A percentile compares a stretch with the other conserved stretches of the same genome.
phyloP scores from a whole-genome alignment of 768 basidiomycete species.

The Collybiopsis luxurians region DNA sequence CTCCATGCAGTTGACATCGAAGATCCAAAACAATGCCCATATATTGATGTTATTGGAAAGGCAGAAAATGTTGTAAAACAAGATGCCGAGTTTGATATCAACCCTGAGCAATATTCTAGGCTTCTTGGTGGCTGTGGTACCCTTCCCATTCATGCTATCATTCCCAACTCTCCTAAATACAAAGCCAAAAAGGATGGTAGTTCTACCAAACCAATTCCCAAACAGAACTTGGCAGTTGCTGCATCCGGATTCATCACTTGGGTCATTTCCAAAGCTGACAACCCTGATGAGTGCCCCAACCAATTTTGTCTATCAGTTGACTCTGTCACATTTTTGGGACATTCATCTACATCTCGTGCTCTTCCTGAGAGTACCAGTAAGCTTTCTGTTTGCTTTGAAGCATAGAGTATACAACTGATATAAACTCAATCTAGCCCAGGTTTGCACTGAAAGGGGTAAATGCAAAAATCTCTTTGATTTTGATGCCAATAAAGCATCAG shows the following conservation, averaged over 20 bases:
- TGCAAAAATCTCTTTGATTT: too few species aligned
- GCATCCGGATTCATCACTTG: slow-evolving; percentile 1
- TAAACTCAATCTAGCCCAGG: too few species aligned
- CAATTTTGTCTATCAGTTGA: background rate
- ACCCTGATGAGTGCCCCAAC: background rate
- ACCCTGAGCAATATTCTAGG: background rate
- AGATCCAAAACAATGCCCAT: slow-evolving; percentile 1
- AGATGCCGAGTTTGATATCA: background rate
- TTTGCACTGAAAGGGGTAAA: too few species aligned
- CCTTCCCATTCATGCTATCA: slow-evolving; percentile 3
- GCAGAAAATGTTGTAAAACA: background rate
- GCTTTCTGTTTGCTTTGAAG: background rate
- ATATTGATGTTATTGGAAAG: background rate
- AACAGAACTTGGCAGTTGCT: background rate
- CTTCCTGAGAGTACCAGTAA: background rate
- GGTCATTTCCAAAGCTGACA: background rate
- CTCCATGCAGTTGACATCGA: background rate
- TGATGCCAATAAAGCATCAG: too few species aligned
- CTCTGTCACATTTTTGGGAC: background rate
- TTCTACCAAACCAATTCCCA: background rate
- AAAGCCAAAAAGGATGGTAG: background rate
- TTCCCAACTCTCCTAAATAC: slow-evolving; percentile 1
- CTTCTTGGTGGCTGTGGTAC: background rate
- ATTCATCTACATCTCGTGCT: background rate
- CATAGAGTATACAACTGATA: too few species aligned